Base-by-base conservation (phyloP, 2,329 filamentous ascomycete species). In the Dryadomyces quercivorus region DNA sequence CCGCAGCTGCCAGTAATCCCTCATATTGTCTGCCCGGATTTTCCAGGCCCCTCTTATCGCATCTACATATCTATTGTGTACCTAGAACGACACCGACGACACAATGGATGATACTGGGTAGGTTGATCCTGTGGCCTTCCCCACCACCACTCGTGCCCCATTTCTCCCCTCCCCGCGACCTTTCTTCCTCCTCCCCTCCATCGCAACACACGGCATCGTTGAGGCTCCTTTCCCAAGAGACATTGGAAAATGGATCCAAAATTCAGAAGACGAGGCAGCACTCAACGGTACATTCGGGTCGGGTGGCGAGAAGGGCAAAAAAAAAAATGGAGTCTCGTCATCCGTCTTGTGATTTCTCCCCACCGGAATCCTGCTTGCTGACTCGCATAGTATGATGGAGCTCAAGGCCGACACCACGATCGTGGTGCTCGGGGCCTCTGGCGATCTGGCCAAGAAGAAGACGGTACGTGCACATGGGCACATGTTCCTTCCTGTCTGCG, bases 371-470 rank as follows among this genome's bases (percentile, higher is more conserved):
- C 12, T 18, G 36, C 16, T 42, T 6, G 40, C 50, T 51, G n/a
- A 51, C 21, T 20, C 13, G 10, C 8, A 5, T 70, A 95, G 89
- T 68, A 84, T 82, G 66, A 79, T 94, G 72, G 93, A 98, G 82
- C 85, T 98, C 67, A 98, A 96, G 80, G 89, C 97, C 68, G 94
- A 98, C 80, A 98, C 93, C 61, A 82, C 91, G 68, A 94, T 98
- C 66, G 81, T 98, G 65, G 93, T 98, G 65, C 84, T 98, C 62
- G 93, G 93, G 66, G 93, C 93, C 61, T 98, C 93, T 53, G 93
- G 93, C 66, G 93, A 98, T 78, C 76, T 98, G 62, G 93, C 93
- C 52, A 98, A 98, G 81, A 98, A 98, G 85, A 98, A 98, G 85
- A 98, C 93, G 48, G 90, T 95, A 74, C 52, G 57, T 5, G 5